phyloP scores from a whole-genome alignment of 148 eudicot species.

The Polygonum maritimum region DNA sequence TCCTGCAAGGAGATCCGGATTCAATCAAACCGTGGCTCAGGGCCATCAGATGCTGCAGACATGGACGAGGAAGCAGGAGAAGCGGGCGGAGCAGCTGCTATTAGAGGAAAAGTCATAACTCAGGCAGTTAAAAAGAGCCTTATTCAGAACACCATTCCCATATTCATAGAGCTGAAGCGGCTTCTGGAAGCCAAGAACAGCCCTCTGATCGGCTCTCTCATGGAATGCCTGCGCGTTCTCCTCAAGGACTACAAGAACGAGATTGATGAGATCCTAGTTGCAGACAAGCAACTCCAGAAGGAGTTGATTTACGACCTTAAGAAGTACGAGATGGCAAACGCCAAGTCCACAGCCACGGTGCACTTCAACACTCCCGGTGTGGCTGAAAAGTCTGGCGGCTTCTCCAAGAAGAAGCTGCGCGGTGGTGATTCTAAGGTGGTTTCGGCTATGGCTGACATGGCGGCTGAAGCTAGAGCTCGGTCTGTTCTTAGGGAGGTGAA shows the following conservation, averaged over 20 bases:
- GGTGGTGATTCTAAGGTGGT: slow-evolving; percentile 41
- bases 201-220: slow-evolving; percentile 82
- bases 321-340: slow-evolving; percentile 57
- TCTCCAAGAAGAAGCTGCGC: slow-evolving; percentile 28
- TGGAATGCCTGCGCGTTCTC: slow-evolving; percentile 85
- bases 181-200: slow-evolving; percentile 74
- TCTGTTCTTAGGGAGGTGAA: slow-evolving; percentile 76
- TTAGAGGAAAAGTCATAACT: slow-evolving; percentile 75
- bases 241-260: slow-evolving; percentile 98
- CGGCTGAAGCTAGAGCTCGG: slow-evolving; percentile 54
- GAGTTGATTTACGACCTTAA: slow-evolving; percentile 86
- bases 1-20: slow-evolving; percentile 83
- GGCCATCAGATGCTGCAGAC: slow-evolving; percentile 56
- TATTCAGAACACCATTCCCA: slow-evolving; percentile 86
- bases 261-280: slow-evolving; percentile 79
- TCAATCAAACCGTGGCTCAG: slow-evolving; percentile 48
- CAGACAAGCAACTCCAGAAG: slow-evolving; percentile 88
- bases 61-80: slow-evolving; percentile 64
- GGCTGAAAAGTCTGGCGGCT: slow-evolving; percentile 11
- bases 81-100: slow-evolving; percentile 28
- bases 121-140: slow-evolving; percentile 85
- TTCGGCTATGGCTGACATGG: slow-evolving; percentile 65
- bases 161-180: slow-evolving; percentile 86
- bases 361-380: slow-evolving; percentile 42
- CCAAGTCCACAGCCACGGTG: slow-evolving; percentile 48